phyloP scores from a whole-genome alignment of 192 early-diverging fungal genomes.

The Glomus cerebriforme region DNA sequence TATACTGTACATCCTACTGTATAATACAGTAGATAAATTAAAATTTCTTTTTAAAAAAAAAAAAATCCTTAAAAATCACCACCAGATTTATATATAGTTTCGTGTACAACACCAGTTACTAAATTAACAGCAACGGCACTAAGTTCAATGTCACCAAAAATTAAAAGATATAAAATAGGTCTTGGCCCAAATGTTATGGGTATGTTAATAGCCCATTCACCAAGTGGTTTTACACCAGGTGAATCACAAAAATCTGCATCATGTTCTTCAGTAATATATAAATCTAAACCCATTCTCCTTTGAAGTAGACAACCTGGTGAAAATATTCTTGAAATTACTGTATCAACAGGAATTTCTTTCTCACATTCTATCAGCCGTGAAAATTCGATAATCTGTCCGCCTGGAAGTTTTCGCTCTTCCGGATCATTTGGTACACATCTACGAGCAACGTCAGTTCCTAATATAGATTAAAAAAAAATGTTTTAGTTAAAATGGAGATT shows the following conservation, averaged over 20 bases:
- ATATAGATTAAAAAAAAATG: no score
- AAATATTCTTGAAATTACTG: background rate
- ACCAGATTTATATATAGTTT: no score
- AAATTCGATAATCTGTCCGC: background rate
- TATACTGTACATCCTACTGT: no score
- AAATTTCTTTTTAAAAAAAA: no score
- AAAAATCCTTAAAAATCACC: no score
- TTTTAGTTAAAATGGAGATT: no score
- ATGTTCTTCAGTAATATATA: background rate
- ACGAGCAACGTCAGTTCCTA: background rate
- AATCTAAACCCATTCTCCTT: background rate
- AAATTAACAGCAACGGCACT: background rate
- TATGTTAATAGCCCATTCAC: background rate
- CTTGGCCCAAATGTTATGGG: background rate
- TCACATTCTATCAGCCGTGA: background rate
- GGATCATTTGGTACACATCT: background rate
- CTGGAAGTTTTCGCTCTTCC: background rate
- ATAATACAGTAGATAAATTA: no score
- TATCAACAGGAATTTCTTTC: background rate
- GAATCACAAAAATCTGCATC: background rate
- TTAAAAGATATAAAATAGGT: background rate
- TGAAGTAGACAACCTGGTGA: background rate
- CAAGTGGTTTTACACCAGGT: background rate
- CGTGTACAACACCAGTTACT: no score
- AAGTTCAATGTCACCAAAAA: constrained; percentile 7